A percentile compares a stretch with the other conserved stretches of the same genome.
These are phyloP conservation scores for Lyophyllum semitale DNA, from an alignment of 768 basidiomycete genomes.

Conservation along the genomic window DNA sequence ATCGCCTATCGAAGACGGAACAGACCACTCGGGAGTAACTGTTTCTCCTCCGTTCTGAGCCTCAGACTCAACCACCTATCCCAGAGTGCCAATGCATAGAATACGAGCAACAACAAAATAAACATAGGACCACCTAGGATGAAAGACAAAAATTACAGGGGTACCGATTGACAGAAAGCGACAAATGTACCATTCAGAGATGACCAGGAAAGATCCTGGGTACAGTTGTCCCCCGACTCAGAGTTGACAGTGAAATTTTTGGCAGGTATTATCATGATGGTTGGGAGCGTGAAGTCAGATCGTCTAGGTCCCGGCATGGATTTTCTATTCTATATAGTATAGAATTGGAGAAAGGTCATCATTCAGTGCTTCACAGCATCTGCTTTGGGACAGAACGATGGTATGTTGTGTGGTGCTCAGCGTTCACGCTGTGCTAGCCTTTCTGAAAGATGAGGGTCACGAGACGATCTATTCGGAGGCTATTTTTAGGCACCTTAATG, in stretches of 20 bases:
- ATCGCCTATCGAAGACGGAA: not conserved
- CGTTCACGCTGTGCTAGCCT: no score
- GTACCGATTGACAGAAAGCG: not conserved
- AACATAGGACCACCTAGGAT: conserved; percentile 24
- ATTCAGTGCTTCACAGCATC: not conserved
- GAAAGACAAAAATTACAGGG: not conserved
- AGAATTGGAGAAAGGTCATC: not conserved
- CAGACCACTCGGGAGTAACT: conserved; percentile 9
- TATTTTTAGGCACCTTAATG: no score
- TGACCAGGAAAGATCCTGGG: not conserved
- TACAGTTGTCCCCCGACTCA: not conserved
- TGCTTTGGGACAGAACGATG: not conserved
- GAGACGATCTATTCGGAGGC: no score
- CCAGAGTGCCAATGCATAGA: conserved; percentile 39
- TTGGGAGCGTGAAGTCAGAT: not conserved
- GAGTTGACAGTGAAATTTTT: not conserved
- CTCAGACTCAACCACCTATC: conserved; percentile 36
- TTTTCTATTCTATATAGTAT: not conserved
- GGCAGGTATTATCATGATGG: not conserved
- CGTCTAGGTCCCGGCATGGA: not conserved
- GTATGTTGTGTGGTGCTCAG: no score
- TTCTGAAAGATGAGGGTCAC: no score
- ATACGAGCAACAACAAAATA: conserved; percentile 28
- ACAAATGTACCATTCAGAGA: not conserved
- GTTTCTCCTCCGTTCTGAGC: conserved; percentile 23